phyloP scores from a whole-genome alignment of 345 rosid genomes.

The Dovyalis caffra region DNA sequence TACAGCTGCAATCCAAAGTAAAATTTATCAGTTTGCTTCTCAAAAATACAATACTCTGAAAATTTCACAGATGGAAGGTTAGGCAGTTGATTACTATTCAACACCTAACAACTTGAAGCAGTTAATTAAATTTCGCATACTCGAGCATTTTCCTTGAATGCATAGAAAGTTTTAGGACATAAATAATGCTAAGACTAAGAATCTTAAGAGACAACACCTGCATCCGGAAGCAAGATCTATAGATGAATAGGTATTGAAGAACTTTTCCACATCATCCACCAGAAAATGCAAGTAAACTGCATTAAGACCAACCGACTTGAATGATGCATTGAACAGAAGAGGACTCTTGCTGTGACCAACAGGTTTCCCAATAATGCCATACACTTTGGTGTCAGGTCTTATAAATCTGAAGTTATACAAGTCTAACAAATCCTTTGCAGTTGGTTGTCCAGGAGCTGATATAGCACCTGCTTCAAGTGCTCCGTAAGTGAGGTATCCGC shows the following conservation, averaged over 20 bases:
- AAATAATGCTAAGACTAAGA: neutral
- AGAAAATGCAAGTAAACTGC: constrained; percentile 55
- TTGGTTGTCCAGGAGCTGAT: constrained; percentile 64
- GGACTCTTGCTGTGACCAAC: constrained; percentile 69
- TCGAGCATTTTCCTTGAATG: too few relatives aligned
- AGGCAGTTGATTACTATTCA: neutral
- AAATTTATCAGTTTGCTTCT: neutral
- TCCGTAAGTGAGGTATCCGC: constrained; percentile 62
- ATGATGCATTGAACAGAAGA: constrained; percentile 52
- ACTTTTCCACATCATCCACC: constrained; percentile 50
- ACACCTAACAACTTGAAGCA: too few relatives aligned
- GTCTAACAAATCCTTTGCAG: constrained; percentile 45
- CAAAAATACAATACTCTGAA: neutral
- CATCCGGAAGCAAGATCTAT: constrained; percentile 48
- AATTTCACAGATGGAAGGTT: neutral
- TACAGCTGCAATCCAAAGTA: constrained; percentile 31
- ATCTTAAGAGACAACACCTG: constrained; percentile 33
- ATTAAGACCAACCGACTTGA: constrained; percentile 45
- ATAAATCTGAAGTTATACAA: constrained; percentile 52
- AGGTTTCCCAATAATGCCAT: constrained; percentile 64
- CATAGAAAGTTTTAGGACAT: neutral
- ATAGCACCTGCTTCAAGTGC: constrained; percentile 41
- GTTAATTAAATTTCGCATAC: too few relatives aligned
- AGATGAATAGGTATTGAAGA: constrained; percentile 41
- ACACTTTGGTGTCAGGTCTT: constrained; percentile 54